Percentiles rank a stretch among this genome's conserved stretches.
Evolutionary conservation across 208 protist species (phyloP).

Genomic region (Entamoeba histolytica): DNA sequence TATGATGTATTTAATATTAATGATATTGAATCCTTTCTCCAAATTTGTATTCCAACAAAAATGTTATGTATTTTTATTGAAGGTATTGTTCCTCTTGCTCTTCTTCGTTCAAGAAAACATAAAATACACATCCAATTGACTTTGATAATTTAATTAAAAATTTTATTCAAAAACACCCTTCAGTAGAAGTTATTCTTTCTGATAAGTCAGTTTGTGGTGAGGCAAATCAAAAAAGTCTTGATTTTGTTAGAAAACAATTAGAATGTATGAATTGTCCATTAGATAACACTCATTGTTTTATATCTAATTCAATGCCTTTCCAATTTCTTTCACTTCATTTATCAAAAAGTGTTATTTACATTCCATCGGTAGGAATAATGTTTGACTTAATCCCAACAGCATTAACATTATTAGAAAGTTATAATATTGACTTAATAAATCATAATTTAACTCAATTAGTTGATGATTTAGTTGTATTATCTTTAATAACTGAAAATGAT

Average conservation of each 20-base stretch:
- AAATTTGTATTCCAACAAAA: not conserved
- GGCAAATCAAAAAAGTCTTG: not conserved
- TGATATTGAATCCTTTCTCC: not conserved
- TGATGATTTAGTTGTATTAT: not conserved
- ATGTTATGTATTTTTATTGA: not conserved
- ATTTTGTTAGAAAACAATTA: not conserved
- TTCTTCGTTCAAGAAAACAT: not conserved
- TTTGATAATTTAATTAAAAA: not conserved
- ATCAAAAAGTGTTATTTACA: not conserved
- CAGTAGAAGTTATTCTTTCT: not conserved
- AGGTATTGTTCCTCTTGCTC: not conserved
- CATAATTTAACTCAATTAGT: not conserved
- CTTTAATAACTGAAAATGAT: not conserved
- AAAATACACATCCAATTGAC: not conserved
- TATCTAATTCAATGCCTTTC: not conserved
- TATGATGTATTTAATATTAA: not conserved
- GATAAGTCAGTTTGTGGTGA: not conserved
- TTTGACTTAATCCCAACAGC: not conserved
- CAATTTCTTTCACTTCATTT: not conserved
- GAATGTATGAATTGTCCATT: not conserved
- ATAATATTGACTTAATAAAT: not conserved
- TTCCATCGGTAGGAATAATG: not conserved
- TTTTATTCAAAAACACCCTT: not conserved
- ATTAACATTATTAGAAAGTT: not conserved
- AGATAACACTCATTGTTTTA: not conserved